Conservation (phyloP, 148 eudicot species). For the Rhododendron mucronatum region DNA sequence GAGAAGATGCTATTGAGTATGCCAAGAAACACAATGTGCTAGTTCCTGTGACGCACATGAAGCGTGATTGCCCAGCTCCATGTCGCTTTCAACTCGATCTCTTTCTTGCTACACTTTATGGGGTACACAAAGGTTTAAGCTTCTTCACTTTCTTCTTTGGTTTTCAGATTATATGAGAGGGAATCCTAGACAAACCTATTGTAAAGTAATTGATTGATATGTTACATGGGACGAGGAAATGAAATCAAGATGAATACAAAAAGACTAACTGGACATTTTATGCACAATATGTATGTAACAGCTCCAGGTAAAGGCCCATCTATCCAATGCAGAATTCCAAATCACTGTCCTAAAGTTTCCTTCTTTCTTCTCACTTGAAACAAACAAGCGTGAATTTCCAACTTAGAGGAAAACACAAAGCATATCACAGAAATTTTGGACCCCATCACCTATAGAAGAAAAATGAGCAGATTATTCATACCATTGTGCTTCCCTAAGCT, state of each 20-base stretch:
- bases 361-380: background rate
- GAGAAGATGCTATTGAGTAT: slow-evolving; percentile 93
- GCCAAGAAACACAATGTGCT: slow-evolving; percentile 81
- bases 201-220: background rate
- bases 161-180: too few species aligned
- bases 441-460: background rate
- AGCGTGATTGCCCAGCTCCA: too few species aligned
- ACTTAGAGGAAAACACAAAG: background rate
- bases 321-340: background rate
- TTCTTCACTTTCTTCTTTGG: too few species aligned
- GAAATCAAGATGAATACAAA: background rate
- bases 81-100: too few species aligned
- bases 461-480: background rate
- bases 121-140: too few species aligned
- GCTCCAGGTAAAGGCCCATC: background rate
- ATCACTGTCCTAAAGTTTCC: background rate
- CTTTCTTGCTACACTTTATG: too few species aligned
- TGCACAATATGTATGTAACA: background rate
- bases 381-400: background rate
- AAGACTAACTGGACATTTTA: background rate
- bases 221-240: background rate
- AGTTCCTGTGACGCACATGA: slow-evolving; percentile 54
- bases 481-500: background rate
- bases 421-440: background rate
- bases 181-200: background rate